Percentiles rank a stretch among this genome's conserved stretches.
Evolutionary conservation across 75 land plant species (phyloP).

Genomic region (Picea glauca): DNA sequence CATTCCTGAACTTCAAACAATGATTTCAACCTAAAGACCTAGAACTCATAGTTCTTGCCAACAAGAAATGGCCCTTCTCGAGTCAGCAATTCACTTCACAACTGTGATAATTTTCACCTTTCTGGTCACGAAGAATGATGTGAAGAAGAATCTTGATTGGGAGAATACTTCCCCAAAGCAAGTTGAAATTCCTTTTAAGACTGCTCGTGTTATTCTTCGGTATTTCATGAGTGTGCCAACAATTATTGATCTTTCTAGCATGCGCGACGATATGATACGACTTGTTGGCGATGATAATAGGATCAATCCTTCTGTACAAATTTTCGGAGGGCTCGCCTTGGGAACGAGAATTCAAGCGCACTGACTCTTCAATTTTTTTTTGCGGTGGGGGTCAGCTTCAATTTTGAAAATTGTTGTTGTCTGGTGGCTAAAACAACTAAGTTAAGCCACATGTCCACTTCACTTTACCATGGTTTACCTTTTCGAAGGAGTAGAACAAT

Average conservation of each 20-base stretch:
- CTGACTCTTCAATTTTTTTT: too few relatives aligned
- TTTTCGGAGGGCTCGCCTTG: too few relatives aligned
- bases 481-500: too few relatives aligned
- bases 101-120: conserved; percentile 83
- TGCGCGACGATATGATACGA: conserved; percentile 89
- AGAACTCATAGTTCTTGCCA: too few relatives aligned
- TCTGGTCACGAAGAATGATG: conserved; percentile 66
- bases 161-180: conserved; percentile 84
- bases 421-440: too few relatives aligned
- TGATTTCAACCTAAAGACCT: too few relatives aligned
- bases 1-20: too few relatives aligned
- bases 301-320: conserved; percentile 58
- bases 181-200: conserved; percentile 95
- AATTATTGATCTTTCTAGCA: conserved; percentile 88
- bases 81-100: conserved; percentile 71
- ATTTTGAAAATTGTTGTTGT: too few relatives aligned
- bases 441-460: too few relatives aligned
- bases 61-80: conserved; percentile 37
- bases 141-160: conserved; percentile 95
- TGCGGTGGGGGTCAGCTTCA: too few relatives aligned
- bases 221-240: conserved; percentile 97
- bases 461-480: too few relatives aligned
- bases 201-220: conserved; percentile 88
- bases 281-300: conserved; percentile 79
- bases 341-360: too few relatives aligned